Evolutionary conservation across 805 yeast species (phyloP).

Genomic region (Metschnikowia cerradonensis): DNA sequence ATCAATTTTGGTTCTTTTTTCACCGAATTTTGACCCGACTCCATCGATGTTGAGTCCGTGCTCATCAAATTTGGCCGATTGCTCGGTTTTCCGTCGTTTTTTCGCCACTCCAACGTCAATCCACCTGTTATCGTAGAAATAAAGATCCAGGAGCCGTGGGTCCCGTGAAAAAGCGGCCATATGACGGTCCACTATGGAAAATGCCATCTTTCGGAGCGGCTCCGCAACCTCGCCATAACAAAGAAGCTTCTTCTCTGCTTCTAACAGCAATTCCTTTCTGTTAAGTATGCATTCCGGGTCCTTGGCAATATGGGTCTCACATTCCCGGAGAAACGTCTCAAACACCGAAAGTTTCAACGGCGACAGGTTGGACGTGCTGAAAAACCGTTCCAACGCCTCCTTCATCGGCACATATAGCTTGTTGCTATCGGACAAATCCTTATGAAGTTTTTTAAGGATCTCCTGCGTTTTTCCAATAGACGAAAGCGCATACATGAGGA

Average conservation of each 20-base stretch:
- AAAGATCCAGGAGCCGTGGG: slow-evolving; percentile 50
- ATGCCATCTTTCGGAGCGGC: slow-evolving; percentile 37
- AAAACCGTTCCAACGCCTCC: slow-evolving; percentile 49
- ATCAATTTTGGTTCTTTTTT: no score
- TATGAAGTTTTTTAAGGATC: slow-evolving; percentile 53
- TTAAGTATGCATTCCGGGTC: slow-evolving; percentile 21
- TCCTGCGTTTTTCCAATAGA: slow-evolving; percentile 62
- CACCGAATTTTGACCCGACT: no score
- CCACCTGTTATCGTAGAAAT: slow-evolving; percentile 67
- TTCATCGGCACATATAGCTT: slow-evolving; percentile 46
- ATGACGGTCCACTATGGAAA: slow-evolving; percentile 47
- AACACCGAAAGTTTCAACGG: slow-evolving; percentile 55
- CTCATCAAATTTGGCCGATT: no score
- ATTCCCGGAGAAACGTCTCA: slow-evolving; percentile 59
- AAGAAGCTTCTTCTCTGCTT: slow-evolving; percentile 57
- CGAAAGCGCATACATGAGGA: slow-evolving; percentile 61
- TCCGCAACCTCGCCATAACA: slow-evolving; percentile 58
- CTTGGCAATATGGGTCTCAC: slow-evolving; percentile 39
- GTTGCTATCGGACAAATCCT: slow-evolving; percentile 41
- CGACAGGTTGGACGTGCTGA: slow-evolving; percentile 44
- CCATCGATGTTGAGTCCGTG: no score
- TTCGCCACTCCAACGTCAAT: slow-evolving; percentile 37
- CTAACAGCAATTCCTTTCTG: slow-evolving; percentile 21
- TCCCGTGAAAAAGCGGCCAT: slow-evolving; percentile 40
- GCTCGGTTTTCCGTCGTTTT: background rate